Conservation (phyloP, 2,329 filamentous ascomycete species). For the Lizonia empirigonia region DNA sequence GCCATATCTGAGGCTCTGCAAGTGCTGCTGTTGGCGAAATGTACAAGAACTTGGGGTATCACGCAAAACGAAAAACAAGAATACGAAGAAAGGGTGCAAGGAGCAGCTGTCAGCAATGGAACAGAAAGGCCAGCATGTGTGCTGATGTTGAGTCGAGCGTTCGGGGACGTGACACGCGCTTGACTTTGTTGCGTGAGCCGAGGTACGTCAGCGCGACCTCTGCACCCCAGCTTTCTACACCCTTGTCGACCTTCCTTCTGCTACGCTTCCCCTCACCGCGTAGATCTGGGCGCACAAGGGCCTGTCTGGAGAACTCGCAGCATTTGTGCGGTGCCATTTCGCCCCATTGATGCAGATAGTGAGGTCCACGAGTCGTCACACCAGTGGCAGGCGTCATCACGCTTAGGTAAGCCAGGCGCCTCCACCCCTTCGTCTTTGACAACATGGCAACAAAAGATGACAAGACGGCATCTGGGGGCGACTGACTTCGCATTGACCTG, state of each 20-base stretch:
- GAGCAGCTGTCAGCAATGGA: neutral
- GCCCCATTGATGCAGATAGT: neutral
- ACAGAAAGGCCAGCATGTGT: constrained; percentile 10
- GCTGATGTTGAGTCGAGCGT: constrained; percentile 4
- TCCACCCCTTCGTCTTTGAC: neutral
- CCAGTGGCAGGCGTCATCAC: too few species aligned
- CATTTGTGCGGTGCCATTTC: neutral
- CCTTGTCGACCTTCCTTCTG: constrained; percentile 2
- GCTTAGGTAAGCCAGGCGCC: too few species aligned
- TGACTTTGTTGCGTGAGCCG: constrained; percentile 9
- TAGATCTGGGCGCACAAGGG: neutral
- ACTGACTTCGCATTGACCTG: neutral
- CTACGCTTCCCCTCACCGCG: constrained; percentile 12
- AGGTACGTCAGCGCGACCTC: constrained; percentile 5
- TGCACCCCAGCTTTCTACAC: constrained; percentile 5
- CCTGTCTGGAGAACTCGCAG: neutral
- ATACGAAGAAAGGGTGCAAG: neutral
- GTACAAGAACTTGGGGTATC: constrained; percentile 1
- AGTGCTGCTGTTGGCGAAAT: neutral
- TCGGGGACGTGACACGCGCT: constrained; percentile 3
- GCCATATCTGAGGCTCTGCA: constrained; percentile 11
- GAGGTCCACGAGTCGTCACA: neutral
- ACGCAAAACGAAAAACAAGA: neutral
- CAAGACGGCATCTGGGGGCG: neutral
- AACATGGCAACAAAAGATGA: neutral